Conservation (phyloP, 352 stramenopile genomes). For the Phytopythium boreale region DNA sequence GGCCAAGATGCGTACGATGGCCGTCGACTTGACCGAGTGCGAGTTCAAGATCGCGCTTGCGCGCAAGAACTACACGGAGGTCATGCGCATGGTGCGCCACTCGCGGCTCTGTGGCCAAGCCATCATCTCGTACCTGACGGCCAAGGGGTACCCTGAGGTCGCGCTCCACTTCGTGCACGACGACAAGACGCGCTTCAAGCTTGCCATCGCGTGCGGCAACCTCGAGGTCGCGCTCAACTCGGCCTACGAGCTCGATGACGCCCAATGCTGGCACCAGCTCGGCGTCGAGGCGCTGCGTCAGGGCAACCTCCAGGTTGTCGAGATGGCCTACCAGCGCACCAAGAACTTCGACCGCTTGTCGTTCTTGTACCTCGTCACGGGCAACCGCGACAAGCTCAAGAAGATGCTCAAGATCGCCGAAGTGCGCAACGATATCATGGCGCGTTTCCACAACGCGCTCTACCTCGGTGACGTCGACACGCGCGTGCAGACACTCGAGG, state of each 20-base stretch:
- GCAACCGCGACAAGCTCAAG: constrained; percentile 97
- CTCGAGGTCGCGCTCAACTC: constrained; percentile 98
- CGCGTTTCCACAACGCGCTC: constrained; percentile 98
- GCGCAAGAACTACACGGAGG: constrained; percentile 96
- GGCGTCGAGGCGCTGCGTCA: constrained; percentile 96
- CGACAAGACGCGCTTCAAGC: constrained; percentile 97
- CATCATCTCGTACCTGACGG: constrained; percentile 99
- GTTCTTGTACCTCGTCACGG: constrained; percentile 99
- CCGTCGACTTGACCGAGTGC: constrained; percentile 98
- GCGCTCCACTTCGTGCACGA: constrained; percentile 99
- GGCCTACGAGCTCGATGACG: constrained; percentile 94
- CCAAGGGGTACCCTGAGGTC: constrained; percentile 99
- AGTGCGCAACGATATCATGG: constrained; percentile 98
- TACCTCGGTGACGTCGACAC: constrained; percentile 97
- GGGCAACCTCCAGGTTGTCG: constrained; percentile 98
- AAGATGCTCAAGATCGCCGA: constrained; percentile 99
- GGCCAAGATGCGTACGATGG: constrained; percentile 94
- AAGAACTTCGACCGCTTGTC: constrained; percentile 99
- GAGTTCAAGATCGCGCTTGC: constrained; percentile 97
- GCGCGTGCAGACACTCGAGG: constrained; percentile 94
- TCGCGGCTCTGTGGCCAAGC: constrained; percentile 96
- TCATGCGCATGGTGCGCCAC: constrained; percentile 99
- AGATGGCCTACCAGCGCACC: constrained; percentile 99
- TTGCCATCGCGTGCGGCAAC: constrained; percentile 98
- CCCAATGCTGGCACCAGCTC: constrained; percentile 96